These are phyloP conservation scores for Cinnamomum chago DNA, from an alignment of 164 flowering plant genomes.

Conservation along the genomic window DNA sequence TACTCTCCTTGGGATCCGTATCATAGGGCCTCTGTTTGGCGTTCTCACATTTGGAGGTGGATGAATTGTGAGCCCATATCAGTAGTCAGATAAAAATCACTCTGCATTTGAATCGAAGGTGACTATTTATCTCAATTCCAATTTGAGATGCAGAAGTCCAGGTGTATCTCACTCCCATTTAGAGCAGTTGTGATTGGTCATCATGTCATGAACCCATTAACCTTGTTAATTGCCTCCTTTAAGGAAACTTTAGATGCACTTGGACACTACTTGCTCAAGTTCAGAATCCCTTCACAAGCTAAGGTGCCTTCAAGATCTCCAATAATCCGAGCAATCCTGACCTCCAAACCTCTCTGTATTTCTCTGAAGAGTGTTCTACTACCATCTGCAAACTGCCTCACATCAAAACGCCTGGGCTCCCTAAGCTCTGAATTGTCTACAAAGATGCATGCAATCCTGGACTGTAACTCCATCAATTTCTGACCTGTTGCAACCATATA, in stretches of 20 bases:
- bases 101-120: neutral
- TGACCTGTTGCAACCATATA: slow-evolving; percentile 93
- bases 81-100: neutral
- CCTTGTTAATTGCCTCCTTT: too few relatives aligned
- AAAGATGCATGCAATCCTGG: slow-evolving; percentile 52
- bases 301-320: slow-evolving; percentile 89
- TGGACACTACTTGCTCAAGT: slow-evolving; percentile 22
- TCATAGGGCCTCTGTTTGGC: neutral
- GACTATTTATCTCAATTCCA: neutral
- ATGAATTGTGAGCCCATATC: neutral
- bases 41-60: neutral
- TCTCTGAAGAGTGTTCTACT: slow-evolving; percentile 56
- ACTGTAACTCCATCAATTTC: slow-evolving; percentile 65
- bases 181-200: neutral
- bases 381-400: slow-evolving; percentile 56
- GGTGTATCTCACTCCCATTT: neutral
- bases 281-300: slow-evolving; percentile 69
- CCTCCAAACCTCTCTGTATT: slow-evolving; percentile 83
- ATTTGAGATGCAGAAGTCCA: neutral
- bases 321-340: slow-evolving; percentile 67
- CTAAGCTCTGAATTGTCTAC: slow-evolving; percentile 27
- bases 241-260: neutral
- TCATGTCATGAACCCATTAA: too few relatives aligned
- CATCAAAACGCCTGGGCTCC: slow-evolving; percentile 36
- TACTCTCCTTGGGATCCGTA: neutral